Evolutionary conservation across 192 early-diverging fungal species (phyloP), one percentile per base, ranked within the genome.

Genomic region (Gigaspora rosea): DNA sequence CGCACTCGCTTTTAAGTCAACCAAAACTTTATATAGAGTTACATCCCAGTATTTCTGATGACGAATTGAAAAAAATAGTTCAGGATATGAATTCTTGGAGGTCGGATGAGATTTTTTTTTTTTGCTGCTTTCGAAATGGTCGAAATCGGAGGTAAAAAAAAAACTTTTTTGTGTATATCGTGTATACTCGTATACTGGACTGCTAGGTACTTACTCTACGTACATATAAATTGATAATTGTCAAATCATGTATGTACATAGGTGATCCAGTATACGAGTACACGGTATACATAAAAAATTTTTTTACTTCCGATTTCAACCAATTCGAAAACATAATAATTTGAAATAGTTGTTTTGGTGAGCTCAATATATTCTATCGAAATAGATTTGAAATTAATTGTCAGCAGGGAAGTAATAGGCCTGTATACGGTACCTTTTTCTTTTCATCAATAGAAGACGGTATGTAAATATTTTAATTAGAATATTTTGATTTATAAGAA

Each of bases 391-490:
- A 65, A 18, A 54, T 75, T 12, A 8, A 41, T 47, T 56, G 52
- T 35, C 68, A 80, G 35, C 49, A 65, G 22, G 71, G 69, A 36
- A 47, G 49, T 11, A 59, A 63, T 10, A 47, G 27, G 32, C 54
- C 22, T 11, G 36, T 41, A 50, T 49, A 36, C 47, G 82, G 80
- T 18, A 64, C 73, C 52, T 71, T 85, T 12, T 63, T 50, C 27
- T 85, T 85, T 64, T 4, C 63, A 2, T 72, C 47, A 18, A 78
- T 67, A 61, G 80, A 80, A 18, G 57, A 77, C 65, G 82, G 82
- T 81, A 81, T 27, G 8, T 13, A 72, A 27, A 27, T 27, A 27
- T 22, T 3, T 41, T 73, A 27, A 27, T 27, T 27, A 7, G 41
- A 47, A 47, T 32, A 46, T 7, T 66, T n/a, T 62, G 56, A 59